Conservation (phyloP, 2,329 filamentous ascomycete genomes). For the Venturia effusa region DNA sequence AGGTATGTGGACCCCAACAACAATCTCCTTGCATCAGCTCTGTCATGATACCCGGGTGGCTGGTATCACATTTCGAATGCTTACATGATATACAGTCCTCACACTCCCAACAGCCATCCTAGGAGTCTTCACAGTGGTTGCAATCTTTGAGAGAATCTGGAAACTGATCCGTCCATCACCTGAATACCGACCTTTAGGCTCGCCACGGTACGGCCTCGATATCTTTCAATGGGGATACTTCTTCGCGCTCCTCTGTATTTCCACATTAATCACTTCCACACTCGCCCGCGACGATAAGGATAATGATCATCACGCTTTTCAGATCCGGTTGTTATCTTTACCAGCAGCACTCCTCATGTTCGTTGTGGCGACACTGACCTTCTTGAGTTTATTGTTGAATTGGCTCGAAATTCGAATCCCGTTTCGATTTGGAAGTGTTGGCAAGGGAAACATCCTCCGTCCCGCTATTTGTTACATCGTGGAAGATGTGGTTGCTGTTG, state of each 20-base stretch:
- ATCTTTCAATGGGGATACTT: constrained; percentile 12
- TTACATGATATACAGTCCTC: no score
- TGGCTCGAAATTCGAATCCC: not conserved
- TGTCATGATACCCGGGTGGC: not conserved
- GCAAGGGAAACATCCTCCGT: not conserved
- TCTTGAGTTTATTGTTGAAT: constrained; percentile 7
- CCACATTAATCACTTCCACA: constrained; percentile 6
- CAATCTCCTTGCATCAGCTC: no score
- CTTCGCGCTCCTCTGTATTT: constrained; percentile 2
- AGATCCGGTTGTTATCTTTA: constrained; percentile 8
- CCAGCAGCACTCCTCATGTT: constrained; percentile 9
- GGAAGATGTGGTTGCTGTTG: constrained; percentile 57
- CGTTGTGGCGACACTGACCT: constrained; percentile 6
- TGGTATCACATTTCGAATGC: not conserved
- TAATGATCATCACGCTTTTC: constrained; percentile 5
- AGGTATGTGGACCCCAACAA: not conserved
- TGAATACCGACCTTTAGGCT: constrained; percentile 1
- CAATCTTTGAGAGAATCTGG: constrained; percentile 4
- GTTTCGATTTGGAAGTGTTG: constrained; percentile 6
- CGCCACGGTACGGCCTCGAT: constrained; percentile 8
- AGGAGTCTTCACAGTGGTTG: constrained; percentile 10
- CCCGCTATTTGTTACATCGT: constrained; percentile 55
- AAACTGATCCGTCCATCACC: constrained; percentile 3
- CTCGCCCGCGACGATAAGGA: constrained; percentile 6
- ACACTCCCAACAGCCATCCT: constrained; percentile 7